A percentile compares a stretch with the other conserved stretches of the same genome.
phyloP scores from a whole-genome alignment of 306 rosid species.

The Potentilla sterilis region DNA sequence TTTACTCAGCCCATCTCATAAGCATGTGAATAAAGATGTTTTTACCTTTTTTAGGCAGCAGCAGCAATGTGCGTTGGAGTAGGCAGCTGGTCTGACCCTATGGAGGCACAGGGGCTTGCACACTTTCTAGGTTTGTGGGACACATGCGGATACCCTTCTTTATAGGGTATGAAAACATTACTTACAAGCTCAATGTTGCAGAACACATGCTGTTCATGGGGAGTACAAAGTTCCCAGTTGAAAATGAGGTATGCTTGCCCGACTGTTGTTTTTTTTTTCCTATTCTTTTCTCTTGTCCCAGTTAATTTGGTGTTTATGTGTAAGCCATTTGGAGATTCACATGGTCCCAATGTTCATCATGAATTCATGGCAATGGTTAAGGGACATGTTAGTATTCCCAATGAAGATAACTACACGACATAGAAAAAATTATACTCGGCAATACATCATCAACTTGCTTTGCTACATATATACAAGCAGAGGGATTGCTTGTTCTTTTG shows the following conservation, averaged over 20 bases:
- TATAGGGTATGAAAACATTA: neutral
- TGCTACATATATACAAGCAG: neutral
- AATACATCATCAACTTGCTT: neutral
- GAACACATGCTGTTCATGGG: slow-evolving; percentile 99
- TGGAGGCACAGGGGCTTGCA: slow-evolving; percentile 91
- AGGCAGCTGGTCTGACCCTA: slow-evolving; percentile 90
- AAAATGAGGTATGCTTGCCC: slow-evolving; percentile 81
- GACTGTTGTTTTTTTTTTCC: slow-evolving; percentile 5
- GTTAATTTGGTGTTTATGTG: neutral
- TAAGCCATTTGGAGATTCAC: neutral
- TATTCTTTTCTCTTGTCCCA: neutral
- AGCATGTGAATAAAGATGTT: slow-evolving; percentile 1
- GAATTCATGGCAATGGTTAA: neutral
- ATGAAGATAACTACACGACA: neutral
- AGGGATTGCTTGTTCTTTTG: neutral
- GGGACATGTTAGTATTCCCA: neutral
- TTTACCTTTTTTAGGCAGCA: slow-evolving; percentile 64
- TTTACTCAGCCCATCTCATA: neutral
- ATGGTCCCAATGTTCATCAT: neutral
- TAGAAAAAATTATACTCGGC: neutral
- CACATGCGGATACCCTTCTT: neutral
- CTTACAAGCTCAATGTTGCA: slow-evolving; percentile 33
- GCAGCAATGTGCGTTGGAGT: slow-evolving; percentile 96
- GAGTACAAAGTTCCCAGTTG: slow-evolving; percentile 84
- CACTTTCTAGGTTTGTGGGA: slow-evolving; percentile 73